Evolutionary conservation across 257 asterid genomes (phyloP).

Genomic region (Jaltomata sinuosa): DNA sequence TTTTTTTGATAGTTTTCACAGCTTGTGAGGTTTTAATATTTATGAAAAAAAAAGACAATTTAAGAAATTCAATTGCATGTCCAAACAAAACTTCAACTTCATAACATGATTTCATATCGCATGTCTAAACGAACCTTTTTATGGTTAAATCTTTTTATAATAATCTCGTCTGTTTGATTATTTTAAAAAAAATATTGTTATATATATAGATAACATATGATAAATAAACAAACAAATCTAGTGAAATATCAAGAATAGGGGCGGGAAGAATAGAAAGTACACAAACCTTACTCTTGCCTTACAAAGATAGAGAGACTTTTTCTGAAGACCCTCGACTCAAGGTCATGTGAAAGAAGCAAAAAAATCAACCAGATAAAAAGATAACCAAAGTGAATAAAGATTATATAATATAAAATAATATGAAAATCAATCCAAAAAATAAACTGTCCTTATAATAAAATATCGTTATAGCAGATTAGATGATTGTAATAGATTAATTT

Average conservation of each 20-base stretch:
- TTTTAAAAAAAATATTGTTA: background rate
- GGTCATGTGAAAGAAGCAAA: no score
- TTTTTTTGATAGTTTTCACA: no score
- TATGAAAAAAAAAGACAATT: no score
- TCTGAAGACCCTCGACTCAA: no score
- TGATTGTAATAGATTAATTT: background rate
- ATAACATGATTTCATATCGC: no score
- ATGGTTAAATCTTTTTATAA: background rate
- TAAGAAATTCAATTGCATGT: no score
- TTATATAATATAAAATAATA: background rate
- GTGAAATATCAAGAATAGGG: rapidly evolving
- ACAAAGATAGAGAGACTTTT: no score
- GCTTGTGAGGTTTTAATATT: no score
- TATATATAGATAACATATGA: rapidly evolving
- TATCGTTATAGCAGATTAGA: background rate
- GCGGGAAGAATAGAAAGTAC: rapidly evolving
- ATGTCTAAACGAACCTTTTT: no score
- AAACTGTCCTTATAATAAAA: no score
- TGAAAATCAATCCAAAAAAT: background rate
- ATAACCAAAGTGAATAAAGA: background rate
- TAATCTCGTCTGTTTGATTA: background rate
- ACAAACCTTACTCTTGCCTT: background rate
- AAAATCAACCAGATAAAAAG: no score
- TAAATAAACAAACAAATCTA: background rate
- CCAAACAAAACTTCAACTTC: no score